Evolutionary conservation across 2,329 filamentous ascomycete species (phyloP).

Genomic region (Aspergillus unguis): DNA sequence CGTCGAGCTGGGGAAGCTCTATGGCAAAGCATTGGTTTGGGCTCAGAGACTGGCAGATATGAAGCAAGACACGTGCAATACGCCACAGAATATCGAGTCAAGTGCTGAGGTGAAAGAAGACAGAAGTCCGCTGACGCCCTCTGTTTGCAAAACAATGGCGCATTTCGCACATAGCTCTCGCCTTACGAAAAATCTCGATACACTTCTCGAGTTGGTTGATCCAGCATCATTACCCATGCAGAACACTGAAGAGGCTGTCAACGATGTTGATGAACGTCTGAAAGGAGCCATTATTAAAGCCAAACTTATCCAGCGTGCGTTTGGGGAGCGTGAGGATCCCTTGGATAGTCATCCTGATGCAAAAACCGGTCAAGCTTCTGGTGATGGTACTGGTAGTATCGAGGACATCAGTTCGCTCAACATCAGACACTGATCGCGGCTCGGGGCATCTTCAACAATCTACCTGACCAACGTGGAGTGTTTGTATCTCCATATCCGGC

Average conservation of each 20-base stretch:
- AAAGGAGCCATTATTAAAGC: conserved; percentile 79
- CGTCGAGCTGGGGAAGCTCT: conserved; percentile 70
- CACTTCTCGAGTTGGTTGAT: conserved; percentile 74
- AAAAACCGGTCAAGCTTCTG: conserved; percentile 28
- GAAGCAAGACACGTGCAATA: conserved; percentile 9
- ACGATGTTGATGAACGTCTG: conserved; percentile 84
- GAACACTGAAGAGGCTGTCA: conserved; percentile 85
- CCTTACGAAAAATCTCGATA: conserved; percentile 71
- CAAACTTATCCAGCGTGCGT: conserved; percentile 76
- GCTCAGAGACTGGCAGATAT: conserved; percentile 60
- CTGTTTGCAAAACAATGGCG: conserved; percentile 42
- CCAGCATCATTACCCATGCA: conserved; percentile 71
- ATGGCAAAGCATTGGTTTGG: conserved; percentile 81
- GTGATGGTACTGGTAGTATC: conserved; percentile 44
- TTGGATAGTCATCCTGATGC: conserved; percentile 26
- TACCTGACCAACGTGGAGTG: too few species aligned
- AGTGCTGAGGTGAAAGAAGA: conserved; percentile 15
- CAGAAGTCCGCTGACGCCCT: conserved; percentile 24
- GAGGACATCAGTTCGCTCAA: conserved; percentile 47
- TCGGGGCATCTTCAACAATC: too few species aligned
- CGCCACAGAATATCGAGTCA: conserved; percentile 1
- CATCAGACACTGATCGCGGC: conserved; percentile 32
- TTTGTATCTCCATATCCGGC: not conserved
- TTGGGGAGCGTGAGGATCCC: conserved; percentile 47
- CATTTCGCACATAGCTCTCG: conserved; percentile 57